Conservation (phyloP, 768 basidiomycete genomes). For the Termitomyces sp. region DNA sequence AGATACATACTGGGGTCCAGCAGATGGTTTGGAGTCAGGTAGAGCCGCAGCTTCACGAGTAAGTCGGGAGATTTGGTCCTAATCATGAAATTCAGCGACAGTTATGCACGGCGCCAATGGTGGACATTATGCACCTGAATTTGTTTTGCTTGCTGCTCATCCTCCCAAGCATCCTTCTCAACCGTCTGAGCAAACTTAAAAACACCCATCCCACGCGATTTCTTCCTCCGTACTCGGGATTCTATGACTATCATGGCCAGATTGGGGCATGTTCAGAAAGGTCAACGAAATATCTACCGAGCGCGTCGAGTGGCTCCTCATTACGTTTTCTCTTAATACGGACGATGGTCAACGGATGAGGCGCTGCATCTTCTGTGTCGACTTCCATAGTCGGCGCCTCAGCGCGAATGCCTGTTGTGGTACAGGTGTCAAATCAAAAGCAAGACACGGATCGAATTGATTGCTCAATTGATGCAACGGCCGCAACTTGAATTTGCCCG, state of each 20-base stretch:
- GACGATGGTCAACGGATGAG: constrained; percentile 62
- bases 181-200: constrained; percentile 84
- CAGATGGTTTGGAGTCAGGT: constrained; percentile 13
- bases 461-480: not conserved
- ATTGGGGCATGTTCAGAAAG: constrained; percentile 11
- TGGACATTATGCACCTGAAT: constrained; percentile 51
- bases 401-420: not conserved
- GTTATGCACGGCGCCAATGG: not conserved
- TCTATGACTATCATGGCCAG: constrained; percentile 40
- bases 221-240: constrained; percentile 58
- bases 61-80: constrained; percentile 60
- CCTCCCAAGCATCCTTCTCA: constrained; percentile 65
- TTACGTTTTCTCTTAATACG: constrained; percentile 82
- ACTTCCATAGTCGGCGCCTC: constrained; percentile 24
- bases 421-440: not conserved
- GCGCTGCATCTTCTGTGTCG: constrained; percentile 21
- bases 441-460: not conserved
- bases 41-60: constrained; percentile 35
- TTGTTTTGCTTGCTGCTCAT: constrained; percentile 50
- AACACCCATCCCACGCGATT: constrained; percentile 54
- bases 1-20: constrained; percentile 13
- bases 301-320: constrained; percentile 79
- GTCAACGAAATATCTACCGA: constrained; percentile 46
- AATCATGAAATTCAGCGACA: not conserved
- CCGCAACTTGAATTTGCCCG: not conserved